A percentile compares a stretch with the other conserved stretches of the same genome.
Conservation (phyloP, 2,329 filamentous ascomycete species). For the Xylaria hypoxylon region DNA sequence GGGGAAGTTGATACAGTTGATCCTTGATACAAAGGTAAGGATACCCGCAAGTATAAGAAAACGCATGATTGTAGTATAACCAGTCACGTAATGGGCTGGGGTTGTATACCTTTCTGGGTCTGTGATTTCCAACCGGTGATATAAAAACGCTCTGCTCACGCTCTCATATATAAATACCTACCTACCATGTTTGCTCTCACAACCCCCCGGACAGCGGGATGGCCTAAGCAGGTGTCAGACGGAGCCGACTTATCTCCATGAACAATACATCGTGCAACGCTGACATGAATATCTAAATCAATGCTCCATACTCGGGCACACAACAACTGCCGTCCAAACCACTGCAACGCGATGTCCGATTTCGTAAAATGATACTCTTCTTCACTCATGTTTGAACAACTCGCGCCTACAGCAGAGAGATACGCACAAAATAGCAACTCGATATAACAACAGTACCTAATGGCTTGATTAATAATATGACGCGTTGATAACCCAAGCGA, state of each 20-base stretch:
- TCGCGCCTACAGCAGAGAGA: neutral
- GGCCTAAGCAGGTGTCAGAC: slow-evolving; percentile 1
- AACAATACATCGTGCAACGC: slow-evolving; percentile 3
- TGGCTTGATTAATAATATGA: neutral
- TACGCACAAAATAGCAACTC: neutral
- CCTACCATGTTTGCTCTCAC: neutral
- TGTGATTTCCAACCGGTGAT: neutral
- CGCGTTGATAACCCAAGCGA: neutral
- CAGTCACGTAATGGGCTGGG: neutral
- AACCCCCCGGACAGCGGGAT: neutral
- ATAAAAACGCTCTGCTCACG: neutral
- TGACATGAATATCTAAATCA: neutral
- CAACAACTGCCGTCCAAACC: neutral
- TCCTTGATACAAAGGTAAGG: slow-evolving; percentile 27
- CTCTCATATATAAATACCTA: slow-evolving; percentile 19
- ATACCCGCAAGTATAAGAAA: slow-evolving; percentile 7
- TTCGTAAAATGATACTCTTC: neutral
- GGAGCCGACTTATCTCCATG: slow-evolving; percentile 15
- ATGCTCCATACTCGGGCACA: slow-evolving; percentile 6
- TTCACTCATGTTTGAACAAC: neutral
- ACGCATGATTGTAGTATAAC: slow-evolving; percentile 33
- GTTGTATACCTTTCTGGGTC: neutral
- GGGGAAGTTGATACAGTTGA: slow-evolving; percentile 41
- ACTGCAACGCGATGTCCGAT: neutral
- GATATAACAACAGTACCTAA: neutral